phyloP scores from a whole-genome alignment of 2,329 filamentous ascomycete genomes.

The Dothiorella sarmentorum region DNA sequence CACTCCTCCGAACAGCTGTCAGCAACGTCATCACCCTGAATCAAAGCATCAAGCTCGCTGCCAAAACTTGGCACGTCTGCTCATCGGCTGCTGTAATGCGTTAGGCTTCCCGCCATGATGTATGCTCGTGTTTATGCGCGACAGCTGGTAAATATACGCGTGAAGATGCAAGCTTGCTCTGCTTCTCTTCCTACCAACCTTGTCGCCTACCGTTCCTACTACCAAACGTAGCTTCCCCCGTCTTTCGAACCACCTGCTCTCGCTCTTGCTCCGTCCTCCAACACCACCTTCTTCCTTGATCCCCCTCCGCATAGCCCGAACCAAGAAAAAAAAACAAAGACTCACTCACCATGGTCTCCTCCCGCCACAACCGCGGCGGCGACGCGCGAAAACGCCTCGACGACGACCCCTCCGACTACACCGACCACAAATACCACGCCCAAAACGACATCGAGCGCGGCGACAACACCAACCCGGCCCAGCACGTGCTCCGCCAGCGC shows the following conservation, averaged over 20 bases:
- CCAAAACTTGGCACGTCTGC: neutral
- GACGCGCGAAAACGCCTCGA: neutral
- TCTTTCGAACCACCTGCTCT: no score
- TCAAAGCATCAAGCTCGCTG: neutral
- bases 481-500: neutral
- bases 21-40: neutral
- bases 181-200: neutral
- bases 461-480: neutral
- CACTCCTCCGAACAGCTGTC: no score
- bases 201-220: neutral
- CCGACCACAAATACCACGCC: neutral
- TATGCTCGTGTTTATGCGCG: neutral
- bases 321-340: neutral
- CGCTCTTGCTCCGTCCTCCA: no score
- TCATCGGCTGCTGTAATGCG: neutral
- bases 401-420: neutral
- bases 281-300: neutral
- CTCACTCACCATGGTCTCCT: neutral
- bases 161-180: neutral
- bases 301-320: neutral
- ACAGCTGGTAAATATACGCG: neutral
- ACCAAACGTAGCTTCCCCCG: neutral
- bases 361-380: neutral
- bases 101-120: conserved; percentile 2
- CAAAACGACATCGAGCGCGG: conserved; percentile 8